Conservation (phyloP, 177 flowering plant genomes). For the Vitis hybrid region DNA sequence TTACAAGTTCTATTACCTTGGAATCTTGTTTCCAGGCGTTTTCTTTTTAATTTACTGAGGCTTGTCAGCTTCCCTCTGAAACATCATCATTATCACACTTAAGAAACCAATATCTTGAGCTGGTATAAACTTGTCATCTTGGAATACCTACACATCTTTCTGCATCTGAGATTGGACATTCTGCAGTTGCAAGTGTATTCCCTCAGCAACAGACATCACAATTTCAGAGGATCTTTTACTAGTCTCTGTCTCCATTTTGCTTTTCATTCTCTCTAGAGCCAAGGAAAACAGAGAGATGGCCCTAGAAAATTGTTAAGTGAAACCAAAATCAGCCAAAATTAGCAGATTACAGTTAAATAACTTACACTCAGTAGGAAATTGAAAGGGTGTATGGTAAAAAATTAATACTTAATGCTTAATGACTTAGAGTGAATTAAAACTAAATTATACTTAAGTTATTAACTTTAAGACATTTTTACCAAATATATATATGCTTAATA, state of each 20-base stretch:
- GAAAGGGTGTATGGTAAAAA: no score
- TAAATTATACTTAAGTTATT: no score
- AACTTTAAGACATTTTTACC: no score
- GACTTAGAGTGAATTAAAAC: no score
- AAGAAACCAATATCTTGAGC: slow-evolving; percentile 5
- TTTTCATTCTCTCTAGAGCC: slow-evolving; percentile 55
- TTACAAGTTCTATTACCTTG: slow-evolving; percentile 50
- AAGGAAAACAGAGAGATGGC: slow-evolving; percentile 55
- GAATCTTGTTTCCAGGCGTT: slow-evolving; percentile 58
- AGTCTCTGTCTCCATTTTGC: slow-evolving; percentile 51
- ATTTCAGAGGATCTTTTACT: slow-evolving; percentile 67
- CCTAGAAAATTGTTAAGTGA: slow-evolving; percentile 38
- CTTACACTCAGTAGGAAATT: not conserved
- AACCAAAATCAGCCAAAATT: slow-evolving; percentile 6
- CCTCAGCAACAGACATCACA: slow-evolving; percentile 55
- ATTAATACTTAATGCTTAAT: no score
- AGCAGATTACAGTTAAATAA: not conserved
- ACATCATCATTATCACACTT: slow-evolving; percentile 18
- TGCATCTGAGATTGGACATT: slow-evolving; percentile 66
- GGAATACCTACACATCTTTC: slow-evolving; percentile 63
- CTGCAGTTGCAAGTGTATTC: slow-evolving; percentile 53
- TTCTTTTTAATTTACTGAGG: slow-evolving; percentile 63
- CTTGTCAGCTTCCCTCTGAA: slow-evolving; percentile 67
- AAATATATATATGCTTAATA: not conserved
- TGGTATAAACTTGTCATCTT: slow-evolving; percentile 1